Conservation (phyloP, 176 grass and related monocot species). For the Carex pumila region DNA sequence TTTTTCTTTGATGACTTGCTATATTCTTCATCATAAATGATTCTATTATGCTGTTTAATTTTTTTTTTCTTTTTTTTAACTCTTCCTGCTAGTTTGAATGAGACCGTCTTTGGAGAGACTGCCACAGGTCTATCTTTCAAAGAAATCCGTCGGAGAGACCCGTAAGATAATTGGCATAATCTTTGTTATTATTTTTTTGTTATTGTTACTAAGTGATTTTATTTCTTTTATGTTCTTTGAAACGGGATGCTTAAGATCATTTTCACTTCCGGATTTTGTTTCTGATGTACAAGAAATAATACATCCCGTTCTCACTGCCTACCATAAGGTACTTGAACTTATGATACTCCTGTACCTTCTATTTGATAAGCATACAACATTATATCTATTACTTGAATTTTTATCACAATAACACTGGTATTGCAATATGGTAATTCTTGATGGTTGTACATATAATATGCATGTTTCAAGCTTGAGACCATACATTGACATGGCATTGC, state of each 20-base stretch:
- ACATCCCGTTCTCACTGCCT: conserved; percentile 78
- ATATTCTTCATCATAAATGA: not conserved
- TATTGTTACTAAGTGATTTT: not conserved
- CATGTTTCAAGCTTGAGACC: not conserved
- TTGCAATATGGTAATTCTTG: not conserved
- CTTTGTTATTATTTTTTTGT: conserved; percentile 19
- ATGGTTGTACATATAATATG: not conserved
- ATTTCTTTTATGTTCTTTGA: conserved; percentile 12
- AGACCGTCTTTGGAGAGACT: conserved; percentile 89
- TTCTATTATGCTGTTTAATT: not conserved
- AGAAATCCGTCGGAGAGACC: conserved; percentile 79
- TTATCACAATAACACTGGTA: not conserved
- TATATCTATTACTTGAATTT: not conserved
- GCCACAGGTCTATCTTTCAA: conserved; percentile 76
- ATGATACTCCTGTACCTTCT: not conserved
- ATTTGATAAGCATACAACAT: not conserved
- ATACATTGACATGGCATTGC: not conserved
- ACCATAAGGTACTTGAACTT: conserved; percentile 58
- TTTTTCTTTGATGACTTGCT: not conserved
- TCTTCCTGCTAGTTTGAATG: conserved; percentile 62
- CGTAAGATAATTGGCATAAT: conserved; percentile 57
- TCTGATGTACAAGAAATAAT: conserved; percentile 90
- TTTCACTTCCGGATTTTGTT: conserved; percentile 89
- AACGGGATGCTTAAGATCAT: conserved; percentile 38
- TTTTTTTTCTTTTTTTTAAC: not conserved